Evolutionary conservation across 495 filamentous ascomycete genomes (phyloP).

Genomic region (Penicillium angulare): DNA sequence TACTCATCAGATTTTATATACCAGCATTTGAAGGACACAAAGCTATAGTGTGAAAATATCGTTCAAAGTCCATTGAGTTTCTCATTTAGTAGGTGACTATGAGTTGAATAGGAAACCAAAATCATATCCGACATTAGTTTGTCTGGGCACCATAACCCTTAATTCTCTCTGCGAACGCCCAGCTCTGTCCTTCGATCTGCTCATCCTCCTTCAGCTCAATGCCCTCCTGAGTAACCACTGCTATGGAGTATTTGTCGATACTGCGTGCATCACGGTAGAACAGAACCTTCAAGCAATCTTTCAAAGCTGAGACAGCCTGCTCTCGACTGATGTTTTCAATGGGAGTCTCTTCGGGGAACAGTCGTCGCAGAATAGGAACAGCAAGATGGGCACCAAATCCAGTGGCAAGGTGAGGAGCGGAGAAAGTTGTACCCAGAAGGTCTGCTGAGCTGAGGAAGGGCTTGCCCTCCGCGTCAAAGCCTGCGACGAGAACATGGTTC

Average conservation of each 20-base stretch:
- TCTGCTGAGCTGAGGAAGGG: conserved; percentile 91
- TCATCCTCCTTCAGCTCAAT: conserved; percentile 82
- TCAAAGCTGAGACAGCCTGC: conserved; percentile 72
- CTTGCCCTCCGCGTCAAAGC: conserved; percentile 72
- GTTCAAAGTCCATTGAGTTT: neutral
- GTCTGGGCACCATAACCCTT: conserved; percentile 72
- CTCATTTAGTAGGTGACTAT: neutral
- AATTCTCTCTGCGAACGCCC: conserved; percentile 92
- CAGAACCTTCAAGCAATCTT: conserved; percentile 95
- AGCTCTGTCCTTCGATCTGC: conserved; percentile 80
- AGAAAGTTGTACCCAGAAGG: conserved; percentile 89
- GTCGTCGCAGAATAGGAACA: conserved; percentile 80
- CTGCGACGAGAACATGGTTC: conserved; percentile 90
- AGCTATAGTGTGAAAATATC: no score
- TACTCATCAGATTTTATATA: no score
- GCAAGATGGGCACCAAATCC: conserved; percentile 93
- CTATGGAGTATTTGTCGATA: conserved; percentile 86
- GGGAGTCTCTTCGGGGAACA: conserved; percentile 76
- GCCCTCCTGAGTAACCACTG: conserved; percentile 75
- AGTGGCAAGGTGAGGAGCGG: conserved; percentile 81
- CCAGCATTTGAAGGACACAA: no score
- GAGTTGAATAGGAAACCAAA: neutral
- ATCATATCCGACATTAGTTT: conserved; percentile 32
- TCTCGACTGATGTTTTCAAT: conserved; percentile 70
- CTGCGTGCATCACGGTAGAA: conserved; percentile 96